A percentile compares a stretch with the other conserved stretches of the same genome.
Evolutionary conservation across 345 rosid genomes (phyloP).

Genomic region (Abelmoschus esculentus): DNA sequence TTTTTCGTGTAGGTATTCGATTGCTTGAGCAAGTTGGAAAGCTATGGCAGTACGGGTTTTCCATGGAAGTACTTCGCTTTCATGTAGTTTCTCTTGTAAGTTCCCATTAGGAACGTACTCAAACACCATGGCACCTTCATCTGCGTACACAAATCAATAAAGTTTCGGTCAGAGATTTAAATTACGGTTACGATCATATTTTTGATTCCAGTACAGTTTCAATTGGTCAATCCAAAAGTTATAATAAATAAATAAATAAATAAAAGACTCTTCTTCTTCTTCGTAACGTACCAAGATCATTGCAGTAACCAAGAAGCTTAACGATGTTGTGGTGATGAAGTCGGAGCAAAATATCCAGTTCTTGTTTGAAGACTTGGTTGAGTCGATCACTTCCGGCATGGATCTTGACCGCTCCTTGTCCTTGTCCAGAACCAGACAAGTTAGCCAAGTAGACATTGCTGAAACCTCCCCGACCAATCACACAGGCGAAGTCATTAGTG

Average conservation of each 20-base stretch:
- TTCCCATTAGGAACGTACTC: not conserved
- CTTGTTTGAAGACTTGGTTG: not conserved
- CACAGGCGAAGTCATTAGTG: not conserved
- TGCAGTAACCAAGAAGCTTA: not conserved
- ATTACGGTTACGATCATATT: too few relatives aligned
- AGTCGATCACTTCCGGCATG: not conserved
- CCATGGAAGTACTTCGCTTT: not conserved
- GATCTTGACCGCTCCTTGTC: not conserved
- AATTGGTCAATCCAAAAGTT: not conserved
- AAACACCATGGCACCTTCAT: not conserved
- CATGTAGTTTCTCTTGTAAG: slow-evolving; percentile 1
- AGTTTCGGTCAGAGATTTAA: not conserved
- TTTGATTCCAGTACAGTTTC: too few relatives aligned
- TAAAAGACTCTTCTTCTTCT: not conserved
- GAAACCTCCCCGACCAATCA: not conserved
- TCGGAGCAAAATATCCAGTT: not conserved
- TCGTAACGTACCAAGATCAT: not conserved
- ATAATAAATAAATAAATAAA: not conserved
- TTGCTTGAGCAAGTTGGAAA: not conserved
- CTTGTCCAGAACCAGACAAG: not conserved
- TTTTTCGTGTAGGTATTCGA: not conserved
- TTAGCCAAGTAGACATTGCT: not conserved
- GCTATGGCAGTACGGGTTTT: not conserved
- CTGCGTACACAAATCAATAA: not conserved
- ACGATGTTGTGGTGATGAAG: not conserved